Base-by-base conservation (phyloP, 176 grass and related monocot species). In the Saccharum officinarum region DNA sequence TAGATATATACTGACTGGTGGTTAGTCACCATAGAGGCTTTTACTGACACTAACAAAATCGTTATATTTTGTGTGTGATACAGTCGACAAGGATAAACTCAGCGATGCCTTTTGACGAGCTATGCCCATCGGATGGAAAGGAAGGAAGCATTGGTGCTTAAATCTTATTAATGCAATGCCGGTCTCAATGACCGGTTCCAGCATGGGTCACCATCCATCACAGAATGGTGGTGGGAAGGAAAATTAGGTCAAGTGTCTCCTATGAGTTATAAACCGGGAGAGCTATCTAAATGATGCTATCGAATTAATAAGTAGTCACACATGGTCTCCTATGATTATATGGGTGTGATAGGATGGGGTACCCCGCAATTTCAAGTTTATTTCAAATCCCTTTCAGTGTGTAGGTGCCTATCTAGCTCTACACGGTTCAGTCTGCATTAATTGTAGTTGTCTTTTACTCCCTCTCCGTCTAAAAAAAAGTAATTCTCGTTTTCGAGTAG, bases 241-340 rank as follows among this genome's bases (percentile, higher is more conserved):
- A 86, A 82, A 73, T 90, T 90, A 83, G 88, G 88, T 90, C 73
- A 67, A 44, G 22, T 60, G 57, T 78, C 73, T 38, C 22, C 4
- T 66, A n/a, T n/a, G 80, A 80, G 68, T 86, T 36, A 82, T 78
- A 71, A 10, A 82, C 49, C 22, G 49, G 66, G 66, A 17, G 55
- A 66, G 26, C 73, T 82, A 64, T 71, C 67, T 78, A 17, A 63
- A 38, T 64, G 6, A 76, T 64, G 50, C 25, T 69, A 20, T 52
- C 66, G 15, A 63, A 82, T 86, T 73, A 82, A 86, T 73, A 82
- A 86, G 25, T 59, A 75, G 73, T 89, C 31, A 71, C 40, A 49
- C 50, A 47, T 69, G 47, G 26, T 61, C 30, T 59, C 63, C 45
- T 49, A 77, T 44, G 28, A 28, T 67, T 76, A 61, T 55, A 57